Conservation (phyloP, 768 basidiomycete species). For the Lactarius akahatsu region DNA sequence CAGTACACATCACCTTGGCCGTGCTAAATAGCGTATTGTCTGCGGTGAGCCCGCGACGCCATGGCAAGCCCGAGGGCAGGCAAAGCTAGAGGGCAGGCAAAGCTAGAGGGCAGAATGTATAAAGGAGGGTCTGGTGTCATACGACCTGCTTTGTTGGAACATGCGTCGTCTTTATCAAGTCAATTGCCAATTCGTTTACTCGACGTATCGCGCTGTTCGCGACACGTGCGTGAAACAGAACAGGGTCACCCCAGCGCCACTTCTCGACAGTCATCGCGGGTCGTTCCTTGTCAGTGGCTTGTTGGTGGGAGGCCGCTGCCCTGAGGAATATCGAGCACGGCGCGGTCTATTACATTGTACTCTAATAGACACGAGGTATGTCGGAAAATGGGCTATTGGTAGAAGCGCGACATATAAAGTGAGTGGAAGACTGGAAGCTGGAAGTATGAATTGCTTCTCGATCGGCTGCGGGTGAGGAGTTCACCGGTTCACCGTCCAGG, state of each 20-base stretch:
- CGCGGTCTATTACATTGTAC: background rate
- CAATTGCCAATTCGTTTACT: background rate
- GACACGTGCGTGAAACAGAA: background rate
- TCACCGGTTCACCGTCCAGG: background rate
- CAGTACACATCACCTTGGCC: background rate
- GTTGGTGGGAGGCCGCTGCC: background rate
- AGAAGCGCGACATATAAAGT: background rate
- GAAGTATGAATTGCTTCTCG: background rate
- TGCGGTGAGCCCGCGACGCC: background rate
- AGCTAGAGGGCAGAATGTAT: background rate
- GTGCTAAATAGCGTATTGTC: background rate
- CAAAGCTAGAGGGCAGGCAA: background rate
- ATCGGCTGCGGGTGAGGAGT: background rate
- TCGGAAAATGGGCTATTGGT: background rate
- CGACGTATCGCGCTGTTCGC: background rate
- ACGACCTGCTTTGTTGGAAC: background rate
- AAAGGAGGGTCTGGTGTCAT: background rate
- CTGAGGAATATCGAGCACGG: background rate
- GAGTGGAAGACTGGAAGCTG: background rate
- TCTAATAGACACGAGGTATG: background rate
- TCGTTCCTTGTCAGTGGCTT: background rate
- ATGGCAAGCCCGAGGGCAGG: background rate
- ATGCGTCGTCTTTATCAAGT: background rate
- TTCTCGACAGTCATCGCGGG: background rate
- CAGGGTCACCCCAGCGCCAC: background rate